Conservation (phyloP, 2,329 filamentous ascomycete species). For the Colletotrichum navitas region DNA sequence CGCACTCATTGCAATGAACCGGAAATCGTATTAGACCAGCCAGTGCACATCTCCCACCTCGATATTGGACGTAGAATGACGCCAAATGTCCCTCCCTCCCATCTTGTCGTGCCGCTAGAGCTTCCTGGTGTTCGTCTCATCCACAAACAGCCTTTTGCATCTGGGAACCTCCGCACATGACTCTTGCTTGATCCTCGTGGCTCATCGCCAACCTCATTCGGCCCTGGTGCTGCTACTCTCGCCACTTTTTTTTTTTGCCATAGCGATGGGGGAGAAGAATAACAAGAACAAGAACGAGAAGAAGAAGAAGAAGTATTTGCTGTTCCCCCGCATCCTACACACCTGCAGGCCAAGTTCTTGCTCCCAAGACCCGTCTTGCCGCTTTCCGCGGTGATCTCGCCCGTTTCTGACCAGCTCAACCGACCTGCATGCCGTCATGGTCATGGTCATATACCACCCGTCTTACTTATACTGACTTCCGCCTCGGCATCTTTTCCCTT, state of each 20-base stretch:
- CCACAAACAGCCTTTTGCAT: not conserved
- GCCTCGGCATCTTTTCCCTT: not conserved
- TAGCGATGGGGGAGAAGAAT: not conserved
- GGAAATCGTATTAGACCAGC: not conserved
- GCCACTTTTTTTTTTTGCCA: not conserved
- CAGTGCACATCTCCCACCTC: not conserved
- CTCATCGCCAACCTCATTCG: not conserved
- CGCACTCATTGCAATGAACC: not conserved
- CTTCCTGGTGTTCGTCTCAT: constrained; percentile 1
- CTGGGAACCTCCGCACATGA: not conserved
- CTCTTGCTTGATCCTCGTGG: not conserved
- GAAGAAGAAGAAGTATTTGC: too few species aligned
- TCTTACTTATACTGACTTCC: not conserved
- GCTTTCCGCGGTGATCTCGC: constrained; percentile 25
- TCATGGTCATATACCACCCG: not conserved
- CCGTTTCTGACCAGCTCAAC: constrained; percentile 13
- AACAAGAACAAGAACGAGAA: too few species aligned
- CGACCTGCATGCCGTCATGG: constrained; percentile 37
- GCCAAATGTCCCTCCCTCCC: not conserved
- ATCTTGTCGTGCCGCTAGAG: not conserved
- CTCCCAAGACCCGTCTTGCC: constrained; percentile 6
- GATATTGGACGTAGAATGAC: not conserved
- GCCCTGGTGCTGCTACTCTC: not conserved
- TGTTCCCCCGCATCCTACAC: not conserved
- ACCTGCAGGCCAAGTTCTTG: constrained; percentile 23